Conservation (phyloP, 2,329 filamentous ascomycete species). For the Fusarium chaquense region DNA sequence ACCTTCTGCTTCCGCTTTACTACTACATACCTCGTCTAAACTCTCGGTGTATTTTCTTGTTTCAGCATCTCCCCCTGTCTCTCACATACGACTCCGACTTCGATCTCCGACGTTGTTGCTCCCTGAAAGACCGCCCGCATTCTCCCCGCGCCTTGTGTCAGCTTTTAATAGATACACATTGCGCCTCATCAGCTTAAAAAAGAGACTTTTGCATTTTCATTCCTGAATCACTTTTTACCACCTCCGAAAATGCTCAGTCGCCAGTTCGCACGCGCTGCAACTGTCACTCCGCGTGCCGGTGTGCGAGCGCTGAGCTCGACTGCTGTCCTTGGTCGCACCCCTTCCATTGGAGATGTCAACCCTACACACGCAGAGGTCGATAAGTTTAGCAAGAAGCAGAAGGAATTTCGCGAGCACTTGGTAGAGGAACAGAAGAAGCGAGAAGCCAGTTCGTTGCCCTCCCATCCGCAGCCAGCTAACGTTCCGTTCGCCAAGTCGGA, state of each 20-base stretch:
- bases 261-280: conserved; percentile 61
- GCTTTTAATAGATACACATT: conserved; percentile 37
- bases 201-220: conserved; percentile 29
- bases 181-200: conserved; percentile 13
- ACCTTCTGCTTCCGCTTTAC: conserved; percentile 42
- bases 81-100: conserved; percentile 30
- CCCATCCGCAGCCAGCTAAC: conserved; percentile 57
- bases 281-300: conserved; percentile 59
- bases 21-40: conserved; percentile 29
- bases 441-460: conserved; percentile 80
- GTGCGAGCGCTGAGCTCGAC: conserved; percentile 71
- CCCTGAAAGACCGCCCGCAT: conserved; percentile 31
- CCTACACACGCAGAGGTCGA: conserved; percentile 72
- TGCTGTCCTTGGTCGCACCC: conserved; percentile 63
- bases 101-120: conserved; percentile 37
- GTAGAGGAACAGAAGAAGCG: conserved; percentile 81
- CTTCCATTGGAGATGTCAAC: conserved; percentile 88
- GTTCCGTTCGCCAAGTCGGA: conserved; percentile 58
- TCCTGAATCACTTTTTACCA: conserved; percentile 36
- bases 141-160: conserved; percentile 33
- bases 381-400: conserved; percentile 85
- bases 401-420: conserved; percentile 86
- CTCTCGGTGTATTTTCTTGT: conserved; percentile 36
- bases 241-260: conserved; percentile 60
- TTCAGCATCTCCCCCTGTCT: conserved; percentile 36